Base-by-base conservation (phyloP, 305 asterid genomes). In the Rubia balearica region DNA sequence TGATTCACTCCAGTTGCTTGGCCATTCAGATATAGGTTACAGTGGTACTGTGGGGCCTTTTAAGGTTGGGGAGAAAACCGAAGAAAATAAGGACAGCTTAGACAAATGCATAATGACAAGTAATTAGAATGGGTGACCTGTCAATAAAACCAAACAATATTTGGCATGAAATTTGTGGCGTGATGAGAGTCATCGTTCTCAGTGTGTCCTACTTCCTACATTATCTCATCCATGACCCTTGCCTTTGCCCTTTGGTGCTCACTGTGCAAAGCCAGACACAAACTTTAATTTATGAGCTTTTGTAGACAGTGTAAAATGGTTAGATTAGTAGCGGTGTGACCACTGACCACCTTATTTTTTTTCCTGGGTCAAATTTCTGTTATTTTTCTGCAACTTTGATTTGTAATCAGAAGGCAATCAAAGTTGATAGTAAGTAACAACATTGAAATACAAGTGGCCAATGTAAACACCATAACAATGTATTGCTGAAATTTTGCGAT, bases 41-140 rank as follows among this genome's bases (percentile, higher is more conserved):
- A 65, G 7, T 40, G 19, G 8, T 10, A 41, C 5, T 24, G 67
- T 65, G 67, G 61, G 67, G 67, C 45, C 45, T 43, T 57, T 13
- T 11, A 51, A 56, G 68, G 42, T 33, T 55, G 8, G 8, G 33
- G 43, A 9, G 41, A 8, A 67, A 46, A 30, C 22, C 2, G 3
- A 33, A 33, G 36, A 63, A 36, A 49, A 19, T 7, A 21, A 68
- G 51, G 76, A 53, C 74, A 70, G 61, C 38, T 30, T 41, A 60
- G 64, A 60, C 64, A 60, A n/a, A 22, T 69, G 77, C 71, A 48
- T 63, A 48, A 53, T 62, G 77, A 59, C 62, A 64, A 72, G 75
- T 68, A 51, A 68, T 71, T 64, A 69, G 55, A 24, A 60, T 64
- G 73, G 70, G 66, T 75, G 70, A 27, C 53, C 67, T 68, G 75